Evolutionary conservation across 768 basidiomycete genomes (phyloP).

Genomic region (Calocera cornea): DNA sequence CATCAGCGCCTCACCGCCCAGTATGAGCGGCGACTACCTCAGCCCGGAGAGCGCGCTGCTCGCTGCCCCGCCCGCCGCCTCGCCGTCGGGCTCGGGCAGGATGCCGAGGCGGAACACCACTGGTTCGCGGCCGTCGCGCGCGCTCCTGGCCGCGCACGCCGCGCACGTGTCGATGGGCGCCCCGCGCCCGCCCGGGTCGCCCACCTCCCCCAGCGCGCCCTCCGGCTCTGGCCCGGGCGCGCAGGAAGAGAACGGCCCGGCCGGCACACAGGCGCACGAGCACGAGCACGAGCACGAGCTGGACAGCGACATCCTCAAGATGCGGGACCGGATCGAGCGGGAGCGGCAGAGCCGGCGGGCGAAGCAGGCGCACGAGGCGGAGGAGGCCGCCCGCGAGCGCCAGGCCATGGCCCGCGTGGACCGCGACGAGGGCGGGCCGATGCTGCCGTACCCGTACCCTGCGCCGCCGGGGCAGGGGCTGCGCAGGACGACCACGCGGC

Average conservation of each 20-base stretch:
- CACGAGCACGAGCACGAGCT: constrained; percentile 39
- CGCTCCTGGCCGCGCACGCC: constrained; percentile 17
- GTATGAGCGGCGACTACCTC: background rate
- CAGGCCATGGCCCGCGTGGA: background rate
- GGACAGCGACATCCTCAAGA: constrained; percentile 70
- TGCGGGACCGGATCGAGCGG: constrained; percentile 72
- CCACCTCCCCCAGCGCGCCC: constrained; percentile 22
- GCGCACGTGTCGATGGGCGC: constrained; percentile 14
- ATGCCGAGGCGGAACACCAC: constrained; percentile 59
- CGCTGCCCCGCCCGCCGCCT: background rate
- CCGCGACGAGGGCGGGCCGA: background rate
- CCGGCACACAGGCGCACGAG: constrained; percentile 26
- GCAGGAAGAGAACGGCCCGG: constrained; percentile 26
- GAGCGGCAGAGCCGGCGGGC: constrained; percentile 63
- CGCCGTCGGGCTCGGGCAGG: background rate
- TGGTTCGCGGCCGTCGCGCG: constrained; percentile 26
- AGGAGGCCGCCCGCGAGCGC: constrained; percentile 11
- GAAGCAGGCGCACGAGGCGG: constrained; percentile 14
- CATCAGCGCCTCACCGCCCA: background rate
- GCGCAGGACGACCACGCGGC: background rate
- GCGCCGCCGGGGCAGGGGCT: too few relatives aligned
- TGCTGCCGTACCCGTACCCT: background rate
- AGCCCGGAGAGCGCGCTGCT: background rate
- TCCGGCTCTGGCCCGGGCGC: background rate
- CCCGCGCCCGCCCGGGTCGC: constrained; percentile 20